phyloP scores from a whole-genome alignment of 768 basidiomycete genomes.

The Russula olivacea region DNA sequence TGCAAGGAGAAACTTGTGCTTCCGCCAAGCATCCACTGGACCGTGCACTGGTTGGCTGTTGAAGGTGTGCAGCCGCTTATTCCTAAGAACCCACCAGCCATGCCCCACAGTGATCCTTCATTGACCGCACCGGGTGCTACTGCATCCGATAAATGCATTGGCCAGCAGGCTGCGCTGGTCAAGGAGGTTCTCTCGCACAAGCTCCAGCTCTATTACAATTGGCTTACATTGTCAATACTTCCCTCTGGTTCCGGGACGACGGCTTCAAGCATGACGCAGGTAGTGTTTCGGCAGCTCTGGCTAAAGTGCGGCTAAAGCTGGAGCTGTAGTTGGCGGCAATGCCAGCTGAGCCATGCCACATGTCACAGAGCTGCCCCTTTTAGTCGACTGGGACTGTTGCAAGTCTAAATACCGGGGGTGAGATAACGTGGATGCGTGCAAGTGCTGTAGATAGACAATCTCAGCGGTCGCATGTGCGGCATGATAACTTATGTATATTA shows the following conservation, averaged over 20 bases:
- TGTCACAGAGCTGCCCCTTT: too few relatives aligned
- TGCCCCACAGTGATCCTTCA: constrained; percentile 48
- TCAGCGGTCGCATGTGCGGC: too few relatives aligned
- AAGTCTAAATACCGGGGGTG: too few relatives aligned
- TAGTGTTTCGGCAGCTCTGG: too few relatives aligned
- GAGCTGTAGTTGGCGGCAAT: too few relatives aligned
- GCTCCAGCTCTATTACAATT: constrained; percentile 89
- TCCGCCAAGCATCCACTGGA: constrained; percentile 79
- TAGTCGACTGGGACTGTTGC: too few relatives aligned
- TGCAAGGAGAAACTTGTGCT: constrained; percentile 79
- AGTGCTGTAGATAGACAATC: too few relatives aligned
- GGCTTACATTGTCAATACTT: constrained; percentile 78
- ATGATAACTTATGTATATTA: too few relatives aligned
- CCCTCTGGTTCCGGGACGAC: constrained; percentile 45
- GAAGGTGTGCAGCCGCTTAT: constrained; percentile 98
- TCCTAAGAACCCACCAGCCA: constrained; percentile 88
- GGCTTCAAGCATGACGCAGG: constrained; percentile 83
- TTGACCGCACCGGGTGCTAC: constrained; percentile 33
- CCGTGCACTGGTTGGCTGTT: constrained; percentile 96
- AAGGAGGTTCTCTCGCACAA: constrained; percentile 91
- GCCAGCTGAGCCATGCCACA: too few relatives aligned
- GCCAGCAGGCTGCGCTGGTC: constrained; percentile 69
- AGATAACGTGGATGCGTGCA: too few relatives aligned
- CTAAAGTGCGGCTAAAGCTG: too few relatives aligned
- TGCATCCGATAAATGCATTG: constrained; percentile 40